phyloP scores from a whole-genome alignment of 805 yeast genomes.

The Metschnikowia aberdeeniae region DNA sequence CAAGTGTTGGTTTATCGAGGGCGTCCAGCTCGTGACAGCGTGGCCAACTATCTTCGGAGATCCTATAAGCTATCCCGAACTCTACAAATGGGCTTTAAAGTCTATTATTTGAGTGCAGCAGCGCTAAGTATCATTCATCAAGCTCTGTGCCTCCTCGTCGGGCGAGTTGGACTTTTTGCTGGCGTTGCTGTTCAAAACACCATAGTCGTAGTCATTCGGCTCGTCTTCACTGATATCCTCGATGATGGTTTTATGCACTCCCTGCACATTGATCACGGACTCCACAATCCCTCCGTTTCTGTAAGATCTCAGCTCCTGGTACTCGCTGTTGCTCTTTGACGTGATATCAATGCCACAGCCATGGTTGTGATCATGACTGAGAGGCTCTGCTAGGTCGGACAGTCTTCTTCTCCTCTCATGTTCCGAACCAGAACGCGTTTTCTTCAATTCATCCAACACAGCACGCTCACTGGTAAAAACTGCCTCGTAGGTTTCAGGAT shows the following conservation, averaged over 20 bases:
- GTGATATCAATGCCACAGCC: constrained; percentile 4
- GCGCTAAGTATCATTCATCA: constrained; percentile 7
- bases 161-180: constrained; percentile 9
- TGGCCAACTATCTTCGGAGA: too few species aligned
- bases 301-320: constrained; percentile 35
- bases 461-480: constrained; percentile 45
- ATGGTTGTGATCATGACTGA: constrained; percentile 2
- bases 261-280: constrained; percentile 76
- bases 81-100: too few species aligned
- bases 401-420: constrained; percentile 11
- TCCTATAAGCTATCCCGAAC: not conserved
- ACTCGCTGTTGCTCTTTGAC: constrained; percentile 18
- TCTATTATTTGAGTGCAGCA: too few species aligned
- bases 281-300: constrained; percentile 70
- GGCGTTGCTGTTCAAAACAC: constrained; percentile 8
- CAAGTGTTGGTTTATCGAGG: too few species aligned
- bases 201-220: constrained; percentile 18
- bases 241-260: constrained; percentile 81
- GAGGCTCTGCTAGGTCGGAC: constrained; percentile 12
- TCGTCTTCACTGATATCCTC: constrained; percentile 56
- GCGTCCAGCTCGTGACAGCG: too few species aligned
- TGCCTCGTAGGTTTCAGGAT: constrained; percentile 25
- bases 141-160: constrained; percentile 17
- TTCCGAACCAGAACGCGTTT: not conserved
- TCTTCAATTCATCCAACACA: constrained; percentile 29